phyloP scores from a whole-genome alignment of 352 stramenopile genomes.

The Nothophytophthora sp. region DNA sequence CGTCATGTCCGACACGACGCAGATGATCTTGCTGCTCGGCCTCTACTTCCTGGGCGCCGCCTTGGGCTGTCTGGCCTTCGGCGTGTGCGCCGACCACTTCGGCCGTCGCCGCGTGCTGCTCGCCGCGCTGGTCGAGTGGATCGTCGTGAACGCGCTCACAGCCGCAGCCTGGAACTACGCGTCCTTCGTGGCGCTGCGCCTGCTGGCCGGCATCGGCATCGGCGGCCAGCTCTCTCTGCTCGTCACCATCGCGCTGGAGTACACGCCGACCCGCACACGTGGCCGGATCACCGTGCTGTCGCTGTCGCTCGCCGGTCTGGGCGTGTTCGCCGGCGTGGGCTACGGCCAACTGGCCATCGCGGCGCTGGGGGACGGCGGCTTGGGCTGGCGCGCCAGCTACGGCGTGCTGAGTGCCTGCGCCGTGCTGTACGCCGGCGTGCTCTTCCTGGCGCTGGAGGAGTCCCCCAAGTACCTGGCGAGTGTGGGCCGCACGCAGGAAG shows the following conservation, averaged over 20 bases:
- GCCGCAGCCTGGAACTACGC: slow-evolving; percentile 32
- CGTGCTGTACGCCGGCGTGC: slow-evolving; percentile 19
- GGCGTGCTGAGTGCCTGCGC: slow-evolving; percentile 30
- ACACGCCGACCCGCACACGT: slow-evolving; percentile 56
- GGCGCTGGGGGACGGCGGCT: slow-evolving; percentile 12
- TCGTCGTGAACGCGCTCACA: slow-evolving; percentile 45
- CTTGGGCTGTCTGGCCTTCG: slow-evolving; percentile 51
- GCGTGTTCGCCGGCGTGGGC: slow-evolving; percentile 39
- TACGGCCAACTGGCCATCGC: slow-evolving; percentile 28
- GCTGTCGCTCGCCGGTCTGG: slow-evolving; percentile 41
- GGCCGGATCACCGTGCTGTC: slow-evolving; percentile 57
- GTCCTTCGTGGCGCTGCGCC: slow-evolving; percentile 43
- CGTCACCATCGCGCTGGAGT: slow-evolving; percentile 56
- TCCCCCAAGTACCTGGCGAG: slow-evolving; percentile 74
- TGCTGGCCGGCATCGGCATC: slow-evolving; percentile 45
- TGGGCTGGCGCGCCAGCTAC: slow-evolving; percentile 30
- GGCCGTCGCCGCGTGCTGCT: slow-evolving; percentile 48
- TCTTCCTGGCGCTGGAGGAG: slow-evolving; percentile 43
- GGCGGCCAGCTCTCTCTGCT: slow-evolving; percentile 59
- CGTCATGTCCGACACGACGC: slow-evolving; percentile 21
- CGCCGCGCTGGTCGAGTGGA: slow-evolving; percentile 32
- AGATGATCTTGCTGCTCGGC: slow-evolving; percentile 32
- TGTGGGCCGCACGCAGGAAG: slow-evolving; percentile 58
- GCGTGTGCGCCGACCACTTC: slow-evolving; percentile 61
- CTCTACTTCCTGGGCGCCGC: slow-evolving; percentile 47